A percentile compares a stretch with the other conserved stretches of the same genome.
phyloP scores from a whole-genome alignment of 2,329 filamentous ascomycete species.

The Colletotrichum chrysophilum region DNA sequence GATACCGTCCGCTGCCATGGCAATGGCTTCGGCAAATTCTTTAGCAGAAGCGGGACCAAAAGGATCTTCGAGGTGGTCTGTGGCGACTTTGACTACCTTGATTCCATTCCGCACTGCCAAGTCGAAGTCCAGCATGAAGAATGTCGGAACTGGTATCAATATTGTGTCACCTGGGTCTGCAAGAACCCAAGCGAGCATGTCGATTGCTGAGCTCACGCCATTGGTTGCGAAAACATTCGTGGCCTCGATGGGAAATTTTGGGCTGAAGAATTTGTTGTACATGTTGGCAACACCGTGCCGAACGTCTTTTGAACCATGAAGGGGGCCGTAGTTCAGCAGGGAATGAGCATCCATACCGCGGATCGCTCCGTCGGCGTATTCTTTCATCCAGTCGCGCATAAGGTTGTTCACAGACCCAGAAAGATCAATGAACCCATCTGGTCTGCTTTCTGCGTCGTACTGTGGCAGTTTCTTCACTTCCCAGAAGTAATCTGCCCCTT shows the following conservation, averaged over 20 bases:
- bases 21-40: neutral
- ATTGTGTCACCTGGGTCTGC: neutral
- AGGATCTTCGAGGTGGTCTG: neutral
- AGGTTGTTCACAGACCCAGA: neutral
- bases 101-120: neutral
- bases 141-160: neutral
- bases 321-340: neutral
- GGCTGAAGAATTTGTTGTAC: neutral
- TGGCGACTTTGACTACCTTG: neutral
- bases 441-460: neutral
- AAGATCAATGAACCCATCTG: neutral
- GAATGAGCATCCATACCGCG: neutral
- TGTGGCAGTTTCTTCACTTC: neutral
- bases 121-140: neutral
- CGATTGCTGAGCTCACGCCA: neutral
- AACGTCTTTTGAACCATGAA: neutral
- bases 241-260: neutral
- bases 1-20: neutral
- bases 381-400: neutral
- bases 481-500: neutral
- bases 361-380: neutral
- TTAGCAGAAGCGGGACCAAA: neutral
- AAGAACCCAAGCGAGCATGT: neutral
- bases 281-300: neutral
- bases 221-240: neutral